Percentiles rank a stretch among this genome's conserved stretches.
phyloP scores from a whole-genome alignment of 169 alveolate genomes.

The Plasmodium sp. region DNA sequence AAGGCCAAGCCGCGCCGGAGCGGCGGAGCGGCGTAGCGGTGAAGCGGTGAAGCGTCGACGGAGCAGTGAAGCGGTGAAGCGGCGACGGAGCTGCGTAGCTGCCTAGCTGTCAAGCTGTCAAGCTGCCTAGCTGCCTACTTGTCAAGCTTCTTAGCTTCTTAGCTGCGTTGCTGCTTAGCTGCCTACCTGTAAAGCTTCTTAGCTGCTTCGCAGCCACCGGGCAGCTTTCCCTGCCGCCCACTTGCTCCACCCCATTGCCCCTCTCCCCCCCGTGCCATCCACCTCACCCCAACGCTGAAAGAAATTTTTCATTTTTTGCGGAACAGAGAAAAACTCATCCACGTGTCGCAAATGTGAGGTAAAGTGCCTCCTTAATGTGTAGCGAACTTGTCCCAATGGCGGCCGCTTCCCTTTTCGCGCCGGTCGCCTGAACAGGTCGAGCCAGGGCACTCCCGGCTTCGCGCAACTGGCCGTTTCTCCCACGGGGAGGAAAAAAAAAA shows the following conservation, averaged over 20 bases:
- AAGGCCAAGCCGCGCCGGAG: slow-evolving; percentile 10
- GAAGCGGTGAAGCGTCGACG: neutral
- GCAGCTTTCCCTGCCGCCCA: neutral
- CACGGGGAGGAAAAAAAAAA: neutral
- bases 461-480: neutral
- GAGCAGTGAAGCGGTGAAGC: neutral
- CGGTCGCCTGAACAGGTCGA: neutral
- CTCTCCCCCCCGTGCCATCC: neutral
- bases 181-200: too few species aligned
- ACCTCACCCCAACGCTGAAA: neutral
- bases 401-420: neutral
- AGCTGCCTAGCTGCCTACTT: neutral
- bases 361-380: neutral
- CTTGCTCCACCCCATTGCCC: neutral
- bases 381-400: neutral
- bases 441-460: neutral
- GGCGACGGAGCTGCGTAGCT: neutral
- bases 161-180: neutral
- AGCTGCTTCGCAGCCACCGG: too few species aligned
- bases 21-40: neutral
- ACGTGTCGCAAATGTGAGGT: neutral
- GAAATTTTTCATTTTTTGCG: neutral
- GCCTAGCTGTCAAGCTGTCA: too few species aligned
- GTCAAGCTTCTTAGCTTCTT: too few species aligned
- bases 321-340: neutral